These are phyloP conservation scores for Lepiota brunneoincarnata DNA, from an alignment of 768 basidiomycete species.

Conservation along the genomic window DNA sequence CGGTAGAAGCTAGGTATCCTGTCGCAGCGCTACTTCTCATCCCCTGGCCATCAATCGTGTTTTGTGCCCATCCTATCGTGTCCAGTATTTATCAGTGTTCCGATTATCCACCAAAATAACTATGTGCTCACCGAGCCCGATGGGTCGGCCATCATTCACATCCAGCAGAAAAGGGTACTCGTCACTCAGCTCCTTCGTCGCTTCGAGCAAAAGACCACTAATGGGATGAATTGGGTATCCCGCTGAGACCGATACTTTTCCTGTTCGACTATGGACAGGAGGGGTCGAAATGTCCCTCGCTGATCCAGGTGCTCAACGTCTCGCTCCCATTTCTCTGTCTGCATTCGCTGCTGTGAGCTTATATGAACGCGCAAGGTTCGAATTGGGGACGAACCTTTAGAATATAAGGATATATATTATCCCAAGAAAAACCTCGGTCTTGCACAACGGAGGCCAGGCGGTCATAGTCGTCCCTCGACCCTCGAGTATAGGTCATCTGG, in stretches of 20 bases:
- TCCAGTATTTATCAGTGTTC: not conserved
- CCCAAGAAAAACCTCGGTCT: constrained; percentile 11
- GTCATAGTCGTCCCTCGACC: constrained; percentile 10
- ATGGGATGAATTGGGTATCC: constrained; percentile 17
- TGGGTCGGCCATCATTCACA: constrained; percentile 5
- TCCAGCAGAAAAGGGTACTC: constrained; percentile 10
- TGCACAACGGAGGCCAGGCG: constrained; percentile 3
- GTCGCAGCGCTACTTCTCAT: constrained; percentile 10
- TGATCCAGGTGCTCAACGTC: not conserved
- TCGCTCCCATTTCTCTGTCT: constrained; percentile 10
- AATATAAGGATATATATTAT: constrained; percentile 10
- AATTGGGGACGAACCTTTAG: not conserved
- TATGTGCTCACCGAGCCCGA: constrained; percentile 4
- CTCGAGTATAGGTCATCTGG: constrained; percentile 8
- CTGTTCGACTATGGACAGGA: constrained; percentile 23
- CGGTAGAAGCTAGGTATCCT: constrained; percentile 3
- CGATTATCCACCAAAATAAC: not conserved
- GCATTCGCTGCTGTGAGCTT: not conserved
- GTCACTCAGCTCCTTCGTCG: not conserved
- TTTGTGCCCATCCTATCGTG: not conserved
- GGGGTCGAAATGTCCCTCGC: constrained; percentile 28
- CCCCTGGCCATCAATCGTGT: constrained; percentile 7
- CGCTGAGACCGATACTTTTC: constrained; percentile 21
- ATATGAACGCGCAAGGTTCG: not conserved
- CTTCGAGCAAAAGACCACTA: not conserved